phyloP scores from a whole-genome alignment of 2,329 filamentous ascomycete species.

The Ophiosphaerella korrae region DNA sequence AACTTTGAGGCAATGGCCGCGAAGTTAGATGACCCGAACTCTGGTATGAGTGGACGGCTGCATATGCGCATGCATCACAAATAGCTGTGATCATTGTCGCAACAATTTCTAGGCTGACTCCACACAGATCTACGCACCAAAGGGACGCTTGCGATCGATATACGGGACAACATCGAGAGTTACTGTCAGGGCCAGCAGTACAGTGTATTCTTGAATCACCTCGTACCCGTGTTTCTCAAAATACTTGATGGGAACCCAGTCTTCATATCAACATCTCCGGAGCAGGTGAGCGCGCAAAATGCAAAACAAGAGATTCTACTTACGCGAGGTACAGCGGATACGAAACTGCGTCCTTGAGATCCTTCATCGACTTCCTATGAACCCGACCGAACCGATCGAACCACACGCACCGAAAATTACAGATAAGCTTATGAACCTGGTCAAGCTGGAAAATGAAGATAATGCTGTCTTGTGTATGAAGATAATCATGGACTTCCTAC shows the following conservation, averaged over 20 bases:
- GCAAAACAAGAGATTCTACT: conserved; percentile 11
- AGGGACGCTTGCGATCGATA: conserved; percentile 78
- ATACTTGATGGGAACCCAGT: conserved; percentile 85
- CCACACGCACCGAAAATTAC: conserved; percentile 87
- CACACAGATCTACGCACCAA: conserved; percentile 76
- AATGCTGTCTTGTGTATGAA: conserved; percentile 99
- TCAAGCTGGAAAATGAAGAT: conserved; percentile 93
- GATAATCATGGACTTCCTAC: conserved; percentile 94
- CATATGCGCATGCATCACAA: background rate
- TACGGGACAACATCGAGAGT: conserved; percentile 90
- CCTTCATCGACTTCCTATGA: conserved; percentile 81
- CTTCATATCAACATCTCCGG: conserved; percentile 86
- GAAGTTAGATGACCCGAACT: conserved; percentile 53
- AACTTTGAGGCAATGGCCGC: conserved; percentile 54
- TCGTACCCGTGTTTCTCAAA: conserved; percentile 87
- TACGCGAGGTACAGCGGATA: conserved; percentile 66
- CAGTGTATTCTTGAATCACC: conserved; percentile 77
- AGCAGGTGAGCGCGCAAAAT: conserved; percentile 69
- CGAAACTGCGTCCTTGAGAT: conserved; percentile 95
- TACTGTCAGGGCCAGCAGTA: conserved; percentile 82
- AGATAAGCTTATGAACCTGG: conserved; percentile 85
- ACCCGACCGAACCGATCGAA: conserved; percentile 79
- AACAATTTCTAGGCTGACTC: conserved; percentile 18
- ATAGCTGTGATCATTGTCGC: conserved; percentile 1
- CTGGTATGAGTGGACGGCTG: conserved; percentile 32